phyloP scores from a whole-genome alignment of 75 land plant species.

The Cryptomeria japonica region DNA sequence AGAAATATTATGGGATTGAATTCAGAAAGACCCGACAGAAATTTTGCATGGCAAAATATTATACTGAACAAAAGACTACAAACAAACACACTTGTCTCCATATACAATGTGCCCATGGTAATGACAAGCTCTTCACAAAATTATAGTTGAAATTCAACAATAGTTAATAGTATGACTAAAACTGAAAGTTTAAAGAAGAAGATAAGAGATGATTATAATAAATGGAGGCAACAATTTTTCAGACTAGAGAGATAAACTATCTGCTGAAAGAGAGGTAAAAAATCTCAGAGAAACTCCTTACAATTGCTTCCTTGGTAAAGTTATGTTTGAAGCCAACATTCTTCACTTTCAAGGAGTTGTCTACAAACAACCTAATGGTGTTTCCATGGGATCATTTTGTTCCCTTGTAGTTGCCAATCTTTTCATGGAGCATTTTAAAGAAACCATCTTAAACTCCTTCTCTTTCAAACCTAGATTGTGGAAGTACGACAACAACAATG shows the following conservation, averaged over 20 bases:
- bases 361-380: too few relatives aligned
- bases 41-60: not conserved
- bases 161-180: not conserved
- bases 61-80: not conserved
- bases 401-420: too few relatives aligned
- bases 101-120: not conserved
- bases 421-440: too few relatives aligned
- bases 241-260: not conserved
- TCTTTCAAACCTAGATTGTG: too few relatives aligned
- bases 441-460: too few relatives aligned
- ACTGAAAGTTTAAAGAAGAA: not conserved
- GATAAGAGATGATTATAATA: not conserved
- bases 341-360: too few relatives aligned
- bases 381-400: too few relatives aligned
- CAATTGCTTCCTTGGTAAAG: not conserved
- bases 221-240: not conserved
- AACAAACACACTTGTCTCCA: not conserved
- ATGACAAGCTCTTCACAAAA: not conserved
- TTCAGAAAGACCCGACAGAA: not conserved
- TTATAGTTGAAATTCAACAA: not conserved
- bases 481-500: too few relatives aligned
- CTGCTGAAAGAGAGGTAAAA: slow-evolving; percentile 1
- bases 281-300: not conserved
- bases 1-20: not conserved
- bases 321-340: too few relatives aligned